phyloP scores from a whole-genome alignment of 1,139 yeast species.

The Scheffersomyces segobiensis region DNA sequence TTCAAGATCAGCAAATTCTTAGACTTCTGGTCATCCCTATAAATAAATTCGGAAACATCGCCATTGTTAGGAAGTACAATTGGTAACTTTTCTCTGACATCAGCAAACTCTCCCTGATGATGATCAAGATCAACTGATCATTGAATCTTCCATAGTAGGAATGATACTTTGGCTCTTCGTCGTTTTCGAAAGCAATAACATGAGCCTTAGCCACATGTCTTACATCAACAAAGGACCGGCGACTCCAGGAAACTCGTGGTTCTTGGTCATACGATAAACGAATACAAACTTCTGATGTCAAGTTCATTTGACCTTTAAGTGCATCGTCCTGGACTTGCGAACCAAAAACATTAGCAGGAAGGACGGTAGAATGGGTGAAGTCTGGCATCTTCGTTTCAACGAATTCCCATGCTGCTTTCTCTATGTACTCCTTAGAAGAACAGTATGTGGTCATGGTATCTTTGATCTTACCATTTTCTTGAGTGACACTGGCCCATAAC shows the following conservation, averaged over 20 bases:
- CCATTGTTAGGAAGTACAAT: conserved; percentile 6
- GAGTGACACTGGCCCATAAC: neutral
- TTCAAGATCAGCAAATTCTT: conserved; percentile 27
- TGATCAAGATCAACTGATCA: conserved; percentile 33
- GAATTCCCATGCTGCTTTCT: conserved; percentile 55
- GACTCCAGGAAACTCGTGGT: conserved; percentile 12
- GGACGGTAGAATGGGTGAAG: conserved; percentile 39
- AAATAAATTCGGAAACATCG: conserved; percentile 2
- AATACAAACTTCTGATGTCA: conserved; percentile 30
- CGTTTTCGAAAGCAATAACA: neutral
- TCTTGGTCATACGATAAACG: conserved; percentile 15
- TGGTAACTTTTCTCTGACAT: conserved; percentile 6
- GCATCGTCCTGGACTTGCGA: conserved; percentile 15
- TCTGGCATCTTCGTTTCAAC: conserved; percentile 31
- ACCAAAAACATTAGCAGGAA: conserved; percentile 19
- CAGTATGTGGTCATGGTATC: neutral
- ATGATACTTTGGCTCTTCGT: conserved; percentile 21
- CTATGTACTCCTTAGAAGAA: conserved; percentile 43
- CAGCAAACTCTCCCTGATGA: conserved; percentile 15
- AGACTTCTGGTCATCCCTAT: conserved; percentile 35
- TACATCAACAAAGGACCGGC: conserved; percentile 14
- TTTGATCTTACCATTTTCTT: neutral
- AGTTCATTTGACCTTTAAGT: conserved; percentile 20
- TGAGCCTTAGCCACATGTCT: conserved; percentile 10
- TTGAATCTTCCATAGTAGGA: conserved; percentile 31